Base-by-base conservation (phyloP, 352 stramenopile species). In the Chrysophaeum taylorii region DNA sequence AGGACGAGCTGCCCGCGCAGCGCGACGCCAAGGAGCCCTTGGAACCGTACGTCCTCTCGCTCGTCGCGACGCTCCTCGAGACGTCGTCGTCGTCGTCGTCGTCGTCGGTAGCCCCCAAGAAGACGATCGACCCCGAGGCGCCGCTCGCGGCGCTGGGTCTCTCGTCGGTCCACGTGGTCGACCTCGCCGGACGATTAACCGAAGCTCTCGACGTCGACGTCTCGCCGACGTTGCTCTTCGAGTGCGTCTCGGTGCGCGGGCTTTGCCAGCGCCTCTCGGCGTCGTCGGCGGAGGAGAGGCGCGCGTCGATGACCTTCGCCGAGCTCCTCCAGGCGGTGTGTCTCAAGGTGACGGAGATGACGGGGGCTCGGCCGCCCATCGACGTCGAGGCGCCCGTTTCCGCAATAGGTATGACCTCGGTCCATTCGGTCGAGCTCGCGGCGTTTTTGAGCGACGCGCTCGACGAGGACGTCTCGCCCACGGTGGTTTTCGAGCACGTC, bases 401-500 rank as follows among this genome's bases (percentile, higher is more conserved):
- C 12, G 7, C 57, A 12, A 5, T 66, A 4, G 57, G 57, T 36
- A 16, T 66, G 5, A 27, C 57, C 9, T 48, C 33, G 33, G 29
- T 66, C 33, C 33, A 45, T 23, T 18, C 35, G 16, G 36, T 45
- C 2, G 57, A 42, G 18, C 5, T 66, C 12, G 31, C 31, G 2
- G 2, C 5, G 31, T 66, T 45, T 23, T 36, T 66, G 16, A 45
- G 23, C 33, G 57, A 66, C 33, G 57, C 27, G 12, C 16, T 66
- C 33, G 31, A 42, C 36, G 33, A 45, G 33, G 36, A 66, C 12
- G 9, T 66, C 31, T 45, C 57, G 31, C 57, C 57, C 2, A 42
- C 35, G 5, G 14, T 66, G 33, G 31, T 45, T 36, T 66, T 45
- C 57, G 57, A 66, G 57, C 36, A 45, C 57, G 57, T 45, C 33